A percentile compares a stretch with the other conserved stretches of the same genome.
phyloP scores from a whole-genome alignment of 2,329 filamentous ascomycete genomes.

The Calonectria honghensis region DNA sequence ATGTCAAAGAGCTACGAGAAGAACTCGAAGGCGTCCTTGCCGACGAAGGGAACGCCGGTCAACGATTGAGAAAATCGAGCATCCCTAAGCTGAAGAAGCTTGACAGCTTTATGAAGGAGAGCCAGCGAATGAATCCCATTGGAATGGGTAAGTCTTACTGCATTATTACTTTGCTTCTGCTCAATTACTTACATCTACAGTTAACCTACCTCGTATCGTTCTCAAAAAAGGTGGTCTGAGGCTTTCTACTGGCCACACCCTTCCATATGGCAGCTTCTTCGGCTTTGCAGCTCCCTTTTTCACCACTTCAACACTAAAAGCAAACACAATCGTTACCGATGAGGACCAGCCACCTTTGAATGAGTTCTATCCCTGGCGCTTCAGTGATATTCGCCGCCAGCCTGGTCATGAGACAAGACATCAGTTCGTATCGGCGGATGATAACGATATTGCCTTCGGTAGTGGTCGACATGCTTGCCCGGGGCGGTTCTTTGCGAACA shows the following conservation, averaged over 20 bases:
- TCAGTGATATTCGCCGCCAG: background rate
- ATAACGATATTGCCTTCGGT: slow-evolving; percentile 4
- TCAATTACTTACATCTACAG: background rate
- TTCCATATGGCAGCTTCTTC: slow-evolving; percentile 12
- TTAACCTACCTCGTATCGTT: background rate
- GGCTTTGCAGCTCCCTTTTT: background rate
- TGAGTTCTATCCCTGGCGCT: background rate
- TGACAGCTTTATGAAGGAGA: slow-evolving; percentile 11
- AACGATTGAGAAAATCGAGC: background rate
- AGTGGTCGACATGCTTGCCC: background rate
- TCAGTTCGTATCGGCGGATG: background rate
- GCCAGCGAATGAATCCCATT: slow-evolving; percentile 4
- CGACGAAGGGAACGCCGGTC: background rate
- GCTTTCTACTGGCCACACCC: background rate
- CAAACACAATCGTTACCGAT: background rate
- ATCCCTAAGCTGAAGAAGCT: slow-evolving; percentile 8
- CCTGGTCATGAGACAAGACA: background rate
- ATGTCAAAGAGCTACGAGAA: background rate
- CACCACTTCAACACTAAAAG: background rate
- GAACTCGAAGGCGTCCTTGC: background rate
- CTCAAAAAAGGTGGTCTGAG: background rate
- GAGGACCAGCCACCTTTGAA: background rate
- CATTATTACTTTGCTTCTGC: too few species aligned
- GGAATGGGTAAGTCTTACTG: background rate
- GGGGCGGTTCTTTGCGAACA: background rate